These are phyloP conservation scores for Fomitiporia mediterranea DNA, from an alignment of 1,284 basidiomycete species.

Conservation along the genomic window DNA sequence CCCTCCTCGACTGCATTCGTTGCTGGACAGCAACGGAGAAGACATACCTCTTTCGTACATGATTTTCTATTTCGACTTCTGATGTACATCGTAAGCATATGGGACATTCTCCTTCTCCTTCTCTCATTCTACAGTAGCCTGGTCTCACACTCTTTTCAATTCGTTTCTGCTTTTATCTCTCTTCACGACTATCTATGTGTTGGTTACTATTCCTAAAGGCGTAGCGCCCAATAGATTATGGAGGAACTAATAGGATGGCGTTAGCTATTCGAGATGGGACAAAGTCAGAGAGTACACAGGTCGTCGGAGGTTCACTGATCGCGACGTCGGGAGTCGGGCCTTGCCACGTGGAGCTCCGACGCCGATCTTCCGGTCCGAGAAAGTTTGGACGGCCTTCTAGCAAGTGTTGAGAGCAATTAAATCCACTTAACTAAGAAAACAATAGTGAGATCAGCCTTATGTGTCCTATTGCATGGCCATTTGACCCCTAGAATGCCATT, in stretches of 20 bases:
- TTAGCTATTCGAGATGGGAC: not conserved
- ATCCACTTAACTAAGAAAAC: no score
- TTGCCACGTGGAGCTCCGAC: not conserved
- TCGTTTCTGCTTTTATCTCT: not conserved
- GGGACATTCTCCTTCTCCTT: conserved; percentile 8
- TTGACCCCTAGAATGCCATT: not conserved
- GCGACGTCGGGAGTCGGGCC: not conserved
- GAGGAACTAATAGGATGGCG: not conserved
- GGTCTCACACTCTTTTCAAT: conserved; percentile 2
- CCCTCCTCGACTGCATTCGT: conserved; percentile 4
- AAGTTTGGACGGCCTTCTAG: no score
- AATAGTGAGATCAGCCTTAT: not conserved
- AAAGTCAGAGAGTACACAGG: not conserved
- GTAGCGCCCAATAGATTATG: conserved; percentile 1
- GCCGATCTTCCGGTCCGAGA: not conserved
- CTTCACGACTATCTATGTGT: conserved; percentile 7
- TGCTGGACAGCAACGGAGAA: conserved; percentile 16
- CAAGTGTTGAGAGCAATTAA: no score
- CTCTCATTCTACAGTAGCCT: conserved; percentile 18
- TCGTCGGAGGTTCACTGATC: not conserved
- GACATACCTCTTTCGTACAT: conserved; percentile 14
- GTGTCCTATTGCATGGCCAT: not conserved
- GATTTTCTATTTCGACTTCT: conserved; percentile 3
- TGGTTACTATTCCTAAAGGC: not conserved
- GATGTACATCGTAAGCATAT: conserved; percentile 1